phyloP scores from a whole-genome alignment of 352 stramenopile species.

The Phytophthora pini region DNA sequence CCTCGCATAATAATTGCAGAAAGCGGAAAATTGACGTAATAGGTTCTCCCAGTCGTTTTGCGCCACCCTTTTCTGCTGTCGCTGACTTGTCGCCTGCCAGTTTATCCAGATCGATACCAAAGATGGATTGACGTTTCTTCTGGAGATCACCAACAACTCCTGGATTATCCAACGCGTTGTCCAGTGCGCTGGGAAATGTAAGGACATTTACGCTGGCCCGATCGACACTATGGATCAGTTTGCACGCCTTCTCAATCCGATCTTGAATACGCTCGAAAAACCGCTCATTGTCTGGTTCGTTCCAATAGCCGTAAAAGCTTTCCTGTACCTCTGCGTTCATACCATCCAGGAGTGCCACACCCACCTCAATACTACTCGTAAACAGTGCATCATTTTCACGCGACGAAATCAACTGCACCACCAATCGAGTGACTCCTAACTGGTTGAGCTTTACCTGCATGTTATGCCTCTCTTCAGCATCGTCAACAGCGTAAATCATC shows the following conservation, averaged over 20 bases:
- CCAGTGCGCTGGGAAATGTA: neutral
- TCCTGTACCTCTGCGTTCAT: slow-evolving; percentile 86
- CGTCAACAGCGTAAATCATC: slow-evolving; percentile 74
- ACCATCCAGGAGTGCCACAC: slow-evolving; percentile 69
- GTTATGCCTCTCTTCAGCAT: slow-evolving; percentile 49
- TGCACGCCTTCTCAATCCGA: slow-evolving; percentile 57
- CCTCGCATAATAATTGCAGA: slow-evolving; percentile 75
- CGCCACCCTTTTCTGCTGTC: slow-evolving; percentile 13
- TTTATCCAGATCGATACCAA: slow-evolving; percentile 16
- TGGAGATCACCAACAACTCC: slow-evolving; percentile 5
- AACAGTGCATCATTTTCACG: slow-evolving; percentile 66
- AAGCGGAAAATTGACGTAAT: slow-evolving; percentile 75
- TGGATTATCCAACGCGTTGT: slow-evolving; percentile 9
- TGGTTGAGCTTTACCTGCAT: slow-evolving; percentile 80
- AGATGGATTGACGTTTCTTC: slow-evolving; percentile 32
- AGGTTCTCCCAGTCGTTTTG: slow-evolving; percentile 27
- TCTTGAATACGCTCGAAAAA: slow-evolving; percentile 65
- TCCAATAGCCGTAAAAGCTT: slow-evolving; percentile 62
- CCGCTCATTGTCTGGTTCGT: slow-evolving; percentile 30
- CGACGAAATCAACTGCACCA: slow-evolving; percentile 65
- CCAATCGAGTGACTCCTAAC: slow-evolving; percentile 65
- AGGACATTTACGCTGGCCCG: slow-evolving; percentile 21
- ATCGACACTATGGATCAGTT: slow-evolving; percentile 47
- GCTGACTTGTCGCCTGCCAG: slow-evolving; percentile 1
- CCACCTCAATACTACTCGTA: slow-evolving; percentile 62